phyloP scores from a whole-genome alignment of 805 yeast genomes.

The Maudiozyma serrabonitensis region DNA sequence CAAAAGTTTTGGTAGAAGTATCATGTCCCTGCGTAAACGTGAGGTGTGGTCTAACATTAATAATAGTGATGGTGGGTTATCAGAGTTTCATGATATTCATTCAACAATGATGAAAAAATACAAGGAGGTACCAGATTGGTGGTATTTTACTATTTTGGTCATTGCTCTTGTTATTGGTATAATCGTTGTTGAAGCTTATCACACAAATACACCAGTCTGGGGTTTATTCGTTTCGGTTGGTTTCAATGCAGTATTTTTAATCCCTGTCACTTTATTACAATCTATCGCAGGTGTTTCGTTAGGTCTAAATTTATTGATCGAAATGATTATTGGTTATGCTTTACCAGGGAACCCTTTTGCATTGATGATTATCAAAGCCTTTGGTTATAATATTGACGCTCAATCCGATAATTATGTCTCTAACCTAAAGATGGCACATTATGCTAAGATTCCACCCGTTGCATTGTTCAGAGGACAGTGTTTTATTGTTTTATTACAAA shows the following conservation, averaged over 20 bases:
- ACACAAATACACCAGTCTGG: conserved; percentile 49
- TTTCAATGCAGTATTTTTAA: conserved; percentile 40
- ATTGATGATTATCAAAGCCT: conserved; percentile 41
- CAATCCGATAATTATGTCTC: conserved; percentile 56
- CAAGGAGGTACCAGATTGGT: conserved; percentile 66
- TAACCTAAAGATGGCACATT: conserved; percentile 49
- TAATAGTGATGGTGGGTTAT: conserved; percentile 24
- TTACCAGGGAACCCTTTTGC: conserved; percentile 48
- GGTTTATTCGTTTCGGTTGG: conserved; percentile 44
- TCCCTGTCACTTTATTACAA: conserved; percentile 41
- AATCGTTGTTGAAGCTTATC: conserved; percentile 32
- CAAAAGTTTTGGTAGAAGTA: conserved; percentile 22
- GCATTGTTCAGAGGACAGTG: conserved; percentile 43
- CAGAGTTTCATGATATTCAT: conserved; percentile 40
- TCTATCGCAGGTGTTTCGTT: conserved; percentile 40
- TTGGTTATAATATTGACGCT: conserved; percentile 50
- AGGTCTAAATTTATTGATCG: conserved; percentile 45
- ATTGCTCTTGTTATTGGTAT: conserved; percentile 34
- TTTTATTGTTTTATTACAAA: conserved; percentile 27
- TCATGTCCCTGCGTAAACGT: conserved; percentile 9
- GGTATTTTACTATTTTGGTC: conserved; percentile 34
- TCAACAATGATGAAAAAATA: conserved; percentile 47
- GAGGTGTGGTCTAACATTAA: conserved; percentile 21
- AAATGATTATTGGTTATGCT: conserved; percentile 48
- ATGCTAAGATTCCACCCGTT: conserved; percentile 49